These are phyloP conservation scores for Eutrema japonicum DNA, from an alignment of 345 rosid genomes.

Conservation along the genomic window DNA sequence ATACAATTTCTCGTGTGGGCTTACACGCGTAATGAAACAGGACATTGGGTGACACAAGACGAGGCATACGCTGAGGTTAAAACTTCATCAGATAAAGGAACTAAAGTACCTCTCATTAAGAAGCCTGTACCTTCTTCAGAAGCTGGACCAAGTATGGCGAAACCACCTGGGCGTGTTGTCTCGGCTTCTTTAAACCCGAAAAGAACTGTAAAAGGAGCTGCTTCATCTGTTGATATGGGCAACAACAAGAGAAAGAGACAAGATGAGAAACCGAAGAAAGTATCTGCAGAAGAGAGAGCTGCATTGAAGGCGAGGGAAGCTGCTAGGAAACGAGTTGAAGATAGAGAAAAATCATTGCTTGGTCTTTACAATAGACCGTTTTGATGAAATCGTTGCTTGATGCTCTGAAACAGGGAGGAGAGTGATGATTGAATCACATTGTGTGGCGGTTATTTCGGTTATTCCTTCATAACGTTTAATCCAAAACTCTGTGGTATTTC, in stretches of 20 bases:
- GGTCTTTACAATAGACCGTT: slow-evolving; percentile 73
- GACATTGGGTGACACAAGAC: slow-evolving; percentile 83
- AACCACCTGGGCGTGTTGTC: slow-evolving; percentile 66
- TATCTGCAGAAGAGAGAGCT: slow-evolving; percentile 76
- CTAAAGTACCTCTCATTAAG: slow-evolving; percentile 48
- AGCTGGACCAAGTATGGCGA: slow-evolving; percentile 45
- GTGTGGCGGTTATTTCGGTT: slow-evolving; percentile 23
- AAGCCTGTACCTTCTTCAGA: slow-evolving; percentile 45
- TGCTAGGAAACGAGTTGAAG: slow-evolving; percentile 90
- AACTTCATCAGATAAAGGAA: slow-evolving; percentile 45
- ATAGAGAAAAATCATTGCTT: slow-evolving; percentile 83
- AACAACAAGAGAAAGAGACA: slow-evolving; percentile 68
- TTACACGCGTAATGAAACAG: slow-evolving; percentile 54
- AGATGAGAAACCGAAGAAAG: slow-evolving; percentile 64
- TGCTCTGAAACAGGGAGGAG: slow-evolving; percentile 1
- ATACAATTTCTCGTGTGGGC: slow-evolving; percentile 21
- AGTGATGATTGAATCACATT: slow-evolving; percentile 20
- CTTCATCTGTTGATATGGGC: slow-evolving; percentile 63
- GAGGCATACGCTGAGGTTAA: slow-evolving; percentile 71
- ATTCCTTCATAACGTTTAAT: not conserved
- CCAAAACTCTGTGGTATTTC: not conserved
- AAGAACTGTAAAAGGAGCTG: slow-evolving; percentile 70
- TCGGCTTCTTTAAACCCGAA: slow-evolving; percentile 63
- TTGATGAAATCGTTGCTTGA: slow-evolving; percentile 43
- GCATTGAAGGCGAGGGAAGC: slow-evolving; percentile 95